phyloP scores from a whole-genome alignment of 2,329 filamentous ascomycete genomes.

The Colletotrichum viniferum region DNA sequence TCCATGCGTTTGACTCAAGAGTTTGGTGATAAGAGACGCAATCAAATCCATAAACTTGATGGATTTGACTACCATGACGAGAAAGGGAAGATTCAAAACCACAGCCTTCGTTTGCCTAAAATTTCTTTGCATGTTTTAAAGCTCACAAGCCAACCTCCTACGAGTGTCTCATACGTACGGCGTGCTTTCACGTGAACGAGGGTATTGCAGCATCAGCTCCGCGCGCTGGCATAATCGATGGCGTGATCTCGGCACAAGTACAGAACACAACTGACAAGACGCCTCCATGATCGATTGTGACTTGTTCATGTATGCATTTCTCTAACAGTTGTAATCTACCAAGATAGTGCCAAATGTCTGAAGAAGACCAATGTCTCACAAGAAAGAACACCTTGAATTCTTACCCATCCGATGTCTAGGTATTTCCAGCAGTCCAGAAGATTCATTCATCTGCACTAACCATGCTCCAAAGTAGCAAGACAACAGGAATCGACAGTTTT shows the following conservation, averaged over 20 bases:
- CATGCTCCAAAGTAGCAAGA: neutral
- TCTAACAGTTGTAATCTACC: neutral
- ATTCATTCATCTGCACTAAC: neutral
- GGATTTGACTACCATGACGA: neutral
- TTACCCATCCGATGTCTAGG: neutral
- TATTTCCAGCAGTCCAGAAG: neutral
- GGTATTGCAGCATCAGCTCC: neutral
- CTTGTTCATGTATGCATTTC: rapidly evolving
- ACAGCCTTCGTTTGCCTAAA: rapidly evolving
- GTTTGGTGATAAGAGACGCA: neutral
- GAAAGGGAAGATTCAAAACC: neutral
- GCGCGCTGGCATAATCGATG: rapidly evolving
- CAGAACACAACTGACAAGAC: neutral
- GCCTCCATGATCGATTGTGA: neutral
- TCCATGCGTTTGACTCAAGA: neutral
- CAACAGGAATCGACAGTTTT: neutral
- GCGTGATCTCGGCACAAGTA: neutral
- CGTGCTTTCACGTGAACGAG: neutral
- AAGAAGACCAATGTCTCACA: neutral
- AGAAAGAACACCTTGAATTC: neutral
- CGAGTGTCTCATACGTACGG: no score
- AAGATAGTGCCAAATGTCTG: neutral
- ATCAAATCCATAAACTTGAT: neutral
- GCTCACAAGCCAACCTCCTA: no score
- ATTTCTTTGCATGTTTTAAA: neutral